phyloP scores from a whole-genome alignment of 805 yeast genomes.

The Myxozyma sirexii region DNA sequence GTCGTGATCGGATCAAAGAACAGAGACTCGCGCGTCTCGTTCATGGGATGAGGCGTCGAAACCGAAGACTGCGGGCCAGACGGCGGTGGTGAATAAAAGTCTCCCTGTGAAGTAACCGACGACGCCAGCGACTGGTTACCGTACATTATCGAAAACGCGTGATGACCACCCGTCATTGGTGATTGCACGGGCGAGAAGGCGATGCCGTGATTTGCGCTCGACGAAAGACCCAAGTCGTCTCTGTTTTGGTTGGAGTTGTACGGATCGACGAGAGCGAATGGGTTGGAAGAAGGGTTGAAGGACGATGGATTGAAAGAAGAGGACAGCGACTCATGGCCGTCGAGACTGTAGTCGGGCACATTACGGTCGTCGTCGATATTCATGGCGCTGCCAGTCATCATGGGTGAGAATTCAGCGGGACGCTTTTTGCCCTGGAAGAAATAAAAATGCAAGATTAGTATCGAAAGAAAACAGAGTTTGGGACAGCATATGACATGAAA shows the following conservation, averaged over 20 bases:
- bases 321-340: constrained; percentile 21
- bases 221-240: constrained; percentile 46
- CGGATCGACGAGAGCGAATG: constrained; percentile 20
- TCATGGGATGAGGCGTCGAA: constrained; percentile 35
- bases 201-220: constrained; percentile 16
- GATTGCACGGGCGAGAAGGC: constrained; percentile 36
- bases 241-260: constrained; percentile 1
- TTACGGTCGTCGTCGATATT: constrained; percentile 41
- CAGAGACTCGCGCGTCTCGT: constrained; percentile 35
- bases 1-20: constrained; percentile 34
- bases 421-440: constrained; percentile 28
- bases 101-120: constrained; percentile 30
- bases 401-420: constrained; percentile 37
- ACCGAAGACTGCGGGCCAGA: constrained; percentile 35
- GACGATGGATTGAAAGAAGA: constrained; percentile 24
- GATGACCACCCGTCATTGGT: constrained; percentile 15
- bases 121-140: constrained; percentile 30
- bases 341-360: constrained; percentile 36
- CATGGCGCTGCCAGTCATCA: constrained; percentile 18
- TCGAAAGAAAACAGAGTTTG: no score
- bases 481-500: no score
- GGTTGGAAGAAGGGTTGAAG: constrained; percentile 21
- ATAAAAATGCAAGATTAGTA: no score
- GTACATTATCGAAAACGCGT: constrained; percentile 16
- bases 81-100: constrained; percentile 37